These are phyloP conservation scores for Blastosporella zonata DNA, from an alignment of 1,284 basidiomycete genomes.

Conservation along the genomic window DNA sequence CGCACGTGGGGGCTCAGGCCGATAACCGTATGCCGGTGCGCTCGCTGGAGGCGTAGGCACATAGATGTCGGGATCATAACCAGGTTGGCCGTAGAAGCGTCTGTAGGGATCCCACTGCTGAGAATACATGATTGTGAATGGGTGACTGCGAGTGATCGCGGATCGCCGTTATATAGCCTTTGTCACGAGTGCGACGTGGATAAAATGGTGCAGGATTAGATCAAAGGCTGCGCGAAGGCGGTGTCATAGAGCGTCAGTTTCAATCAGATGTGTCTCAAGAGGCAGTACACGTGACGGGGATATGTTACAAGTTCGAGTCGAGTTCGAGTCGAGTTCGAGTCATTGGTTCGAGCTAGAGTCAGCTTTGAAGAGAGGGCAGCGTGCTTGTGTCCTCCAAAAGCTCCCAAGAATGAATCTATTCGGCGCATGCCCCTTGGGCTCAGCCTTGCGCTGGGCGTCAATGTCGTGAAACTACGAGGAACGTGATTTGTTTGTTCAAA, in stretches of 20 bases:
- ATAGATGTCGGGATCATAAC: conserved; percentile 16
- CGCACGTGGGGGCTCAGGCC: conserved; percentile 11
- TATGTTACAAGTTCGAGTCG: no score
- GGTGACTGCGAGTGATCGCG: background rate
- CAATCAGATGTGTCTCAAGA: background rate
- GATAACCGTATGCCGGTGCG: conserved; percentile 6
- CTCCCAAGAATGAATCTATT: no score
- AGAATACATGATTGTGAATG: conserved; percentile 8
- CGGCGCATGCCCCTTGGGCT: no score
- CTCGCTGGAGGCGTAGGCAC: conserved; percentile 6
- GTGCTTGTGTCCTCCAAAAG: no score
- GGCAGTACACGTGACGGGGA: no score
- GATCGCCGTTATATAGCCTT: background rate
- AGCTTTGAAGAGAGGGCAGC: no score
- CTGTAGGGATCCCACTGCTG: conserved; percentile 13
- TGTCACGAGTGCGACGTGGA: background rate
- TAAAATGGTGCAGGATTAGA: background rate
- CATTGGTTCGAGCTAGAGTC: no score
- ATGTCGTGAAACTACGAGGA: no score
- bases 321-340: no score
- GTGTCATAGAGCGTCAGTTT: background rate
- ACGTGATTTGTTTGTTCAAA: no score
- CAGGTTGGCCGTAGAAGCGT: conserved; percentile 12
- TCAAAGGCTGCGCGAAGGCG: background rate
- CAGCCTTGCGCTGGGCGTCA: no score